Evolutionary conservation across 495 filamentous ascomycete genomes (phyloP), one percentile per base, ranked within the genome.

Genomic region (Xylona heveae): DNA sequence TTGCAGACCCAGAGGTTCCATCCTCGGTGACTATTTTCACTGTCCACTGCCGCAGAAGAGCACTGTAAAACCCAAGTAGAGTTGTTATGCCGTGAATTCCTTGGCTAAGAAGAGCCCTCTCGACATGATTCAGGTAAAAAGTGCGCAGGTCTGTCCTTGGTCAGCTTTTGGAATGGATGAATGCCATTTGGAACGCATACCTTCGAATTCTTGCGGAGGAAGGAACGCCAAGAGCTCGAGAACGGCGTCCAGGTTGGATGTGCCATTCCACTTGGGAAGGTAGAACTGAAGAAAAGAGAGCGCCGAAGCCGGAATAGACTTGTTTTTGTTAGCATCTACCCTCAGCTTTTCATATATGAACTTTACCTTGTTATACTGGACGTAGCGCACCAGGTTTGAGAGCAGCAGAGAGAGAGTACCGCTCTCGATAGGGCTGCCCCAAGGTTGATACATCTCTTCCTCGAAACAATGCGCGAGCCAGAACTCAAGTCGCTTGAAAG

Each of bases 31-130:
- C 42, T 15, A 62, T 43, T 23, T 45, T 45, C 24, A 68, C 43
- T 4, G 65, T 63, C 80, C 81, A 91, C 45, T 68, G 64, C 1
- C 53, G 58, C 27, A 85, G 63, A 16, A 92, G 55, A n/a, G 41
- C 45, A 4, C 69, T 71, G 50, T 84, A 88, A 41, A 83, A 78
- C 9, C 51, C 55, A 6, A 90, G 54, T 4, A 90, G 54, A 8
- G 50, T 49, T 3, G 58, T 38, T 44, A 67, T 63, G 1, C 66
- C 67, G 16, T 46, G 35, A 4, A 59, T 27, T 2, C 52, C 61
- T 24, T 54, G 53, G 38, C 66, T 46, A 9, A 81, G 48, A 5
- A 79, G 25, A 9, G 59, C 57, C 3, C 36, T 46, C 48, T 92
- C 77, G 27, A 80, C 39, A 5, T 57, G 64, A 6, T 46, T 39